These are phyloP conservation scores for Arthroderma sp. DNA, from an alignment of 2,329 filamentous ascomycete genomes.

Conservation along the genomic window DNA sequence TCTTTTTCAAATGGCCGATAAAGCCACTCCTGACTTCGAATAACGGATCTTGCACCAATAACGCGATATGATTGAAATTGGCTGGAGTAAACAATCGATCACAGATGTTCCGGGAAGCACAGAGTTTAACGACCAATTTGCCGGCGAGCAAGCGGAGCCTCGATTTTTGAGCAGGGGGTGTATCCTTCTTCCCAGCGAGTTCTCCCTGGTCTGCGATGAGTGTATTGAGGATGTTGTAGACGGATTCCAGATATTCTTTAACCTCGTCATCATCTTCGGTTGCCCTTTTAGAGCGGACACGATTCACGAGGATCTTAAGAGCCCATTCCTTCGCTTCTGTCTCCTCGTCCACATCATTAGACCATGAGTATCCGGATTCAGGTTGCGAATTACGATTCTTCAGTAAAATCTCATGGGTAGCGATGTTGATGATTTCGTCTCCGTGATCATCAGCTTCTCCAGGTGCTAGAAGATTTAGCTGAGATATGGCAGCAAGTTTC, in stretches of 20 bases:
- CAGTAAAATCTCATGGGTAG: slow-evolving; percentile 60
- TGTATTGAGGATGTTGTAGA: slow-evolving; percentile 67
- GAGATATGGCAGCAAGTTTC: slow-evolving; percentile 36
- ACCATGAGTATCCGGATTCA: slow-evolving; percentile 52
- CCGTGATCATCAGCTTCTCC: slow-evolving; percentile 59
- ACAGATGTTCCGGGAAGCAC: slow-evolving; percentile 54
- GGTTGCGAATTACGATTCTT: slow-evolving; percentile 42
- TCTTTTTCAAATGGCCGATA: slow-evolving; percentile 72
- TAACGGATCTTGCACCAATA: slow-evolving; percentile 66
- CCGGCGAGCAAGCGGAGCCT: slow-evolving; percentile 72
- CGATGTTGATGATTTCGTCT: slow-evolving; percentile 66
- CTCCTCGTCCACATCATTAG: slow-evolving; percentile 63
- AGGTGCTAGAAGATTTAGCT: slow-evolving; percentile 64
- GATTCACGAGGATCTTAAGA: slow-evolving; percentile 74
- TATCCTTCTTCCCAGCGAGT: slow-evolving; percentile 59
- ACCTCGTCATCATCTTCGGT: slow-evolving; percentile 31
- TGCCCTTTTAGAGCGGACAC: slow-evolving; percentile 54
- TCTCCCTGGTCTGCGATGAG: slow-evolving; percentile 67
- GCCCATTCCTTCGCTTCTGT: slow-evolving; percentile 72
- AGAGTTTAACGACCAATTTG: slow-evolving; percentile 71
- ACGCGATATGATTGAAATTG: slow-evolving; percentile 70
- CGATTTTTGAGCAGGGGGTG: slow-evolving; percentile 63
- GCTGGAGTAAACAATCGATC: slow-evolving; percentile 59
- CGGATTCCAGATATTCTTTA: slow-evolving; percentile 44
- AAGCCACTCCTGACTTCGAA: slow-evolving; percentile 65